Evolutionary conservation across 352 stramenopile species (phyloP).

Genomic region (Phytophthora macrochlamydospora): DNA sequence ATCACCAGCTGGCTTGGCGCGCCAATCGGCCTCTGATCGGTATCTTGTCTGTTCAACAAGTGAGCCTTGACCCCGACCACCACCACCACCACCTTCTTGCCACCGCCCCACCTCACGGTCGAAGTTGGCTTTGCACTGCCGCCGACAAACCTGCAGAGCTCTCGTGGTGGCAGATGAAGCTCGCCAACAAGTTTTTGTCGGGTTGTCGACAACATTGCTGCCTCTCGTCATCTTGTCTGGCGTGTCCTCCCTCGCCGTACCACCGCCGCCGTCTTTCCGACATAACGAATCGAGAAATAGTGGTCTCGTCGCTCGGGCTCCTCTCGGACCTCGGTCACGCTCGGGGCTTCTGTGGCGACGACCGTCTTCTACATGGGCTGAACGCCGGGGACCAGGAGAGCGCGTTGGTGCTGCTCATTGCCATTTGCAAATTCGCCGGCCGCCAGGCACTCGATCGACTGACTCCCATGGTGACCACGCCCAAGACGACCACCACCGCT

Average conservation of each 20-base stretch:
- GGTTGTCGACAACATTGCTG: neutral
- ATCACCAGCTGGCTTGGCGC: neutral
- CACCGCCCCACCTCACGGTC: too few species aligned
- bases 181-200: neutral
- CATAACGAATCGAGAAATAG: neutral
- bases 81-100: too few species aligned
- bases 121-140: too few species aligned
- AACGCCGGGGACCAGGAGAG: constrained; percentile 4
- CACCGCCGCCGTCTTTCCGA: neutral
- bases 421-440: constrained; percentile 25
- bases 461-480: constrained; percentile 25
- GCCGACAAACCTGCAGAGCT: too few species aligned
- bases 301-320: constrained; percentile 3
- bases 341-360: neutral
- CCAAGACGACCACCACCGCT: constrained; percentile 19
- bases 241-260: neutral
- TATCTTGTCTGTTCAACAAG: too few species aligned
- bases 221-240: constrained; percentile 1
- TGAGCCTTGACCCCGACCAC: too few species aligned
- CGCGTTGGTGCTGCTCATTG: constrained; percentile 13
- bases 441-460: neutral
- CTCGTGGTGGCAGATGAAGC: neutral
- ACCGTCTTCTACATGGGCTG: constrained; percentile 18
- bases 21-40: too few species aligned
- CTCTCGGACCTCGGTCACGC: neutral